phyloP scores from a whole-genome alignment of 441 rosid genomes.

The Isatis lusitanica region DNA sequence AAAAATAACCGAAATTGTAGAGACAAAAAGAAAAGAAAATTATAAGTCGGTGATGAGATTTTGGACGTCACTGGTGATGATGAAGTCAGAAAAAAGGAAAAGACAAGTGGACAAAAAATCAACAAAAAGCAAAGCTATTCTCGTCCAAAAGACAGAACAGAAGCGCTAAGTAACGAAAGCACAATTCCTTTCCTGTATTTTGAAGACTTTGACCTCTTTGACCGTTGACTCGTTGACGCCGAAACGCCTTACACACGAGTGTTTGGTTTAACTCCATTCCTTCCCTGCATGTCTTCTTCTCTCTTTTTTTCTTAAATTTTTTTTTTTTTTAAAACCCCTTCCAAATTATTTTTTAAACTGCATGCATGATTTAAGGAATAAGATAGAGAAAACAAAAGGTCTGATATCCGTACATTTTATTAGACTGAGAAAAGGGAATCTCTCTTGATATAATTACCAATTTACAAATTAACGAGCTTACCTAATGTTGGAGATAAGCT shows the following conservation, averaged over 20 bases:
- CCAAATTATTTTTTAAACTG: background rate
- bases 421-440: background rate
- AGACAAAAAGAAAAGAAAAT: background rate
- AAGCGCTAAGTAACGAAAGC: conserved; percentile 16
- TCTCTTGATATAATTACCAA: background rate
- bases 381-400: background rate
- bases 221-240: conserved; percentile 35
- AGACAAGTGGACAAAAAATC: conserved; percentile 18
- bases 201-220: conserved; percentile 34
- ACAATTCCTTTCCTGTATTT: conserved; percentile 27
- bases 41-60: conserved; percentile 29
- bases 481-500: no score
- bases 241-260: conserved; percentile 19
- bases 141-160: conserved; percentile 10
- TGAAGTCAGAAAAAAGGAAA: conserved; percentile 1
- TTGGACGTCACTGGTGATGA: conserved; percentile 21
- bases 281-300: conserved; percentile 6
- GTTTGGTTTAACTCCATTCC: conserved; percentile 23
- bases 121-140: conserved; percentile 11
- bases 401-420: conserved; percentile 12
- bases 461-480: background rate
- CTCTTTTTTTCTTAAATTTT: background rate
- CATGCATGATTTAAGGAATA: background rate
- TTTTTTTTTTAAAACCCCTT: background rate
- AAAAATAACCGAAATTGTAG: background rate